Evolutionary conservation across 192 early-diverging fungal genomes (phyloP).

Genomic region (Coemansia sp.): DNA sequence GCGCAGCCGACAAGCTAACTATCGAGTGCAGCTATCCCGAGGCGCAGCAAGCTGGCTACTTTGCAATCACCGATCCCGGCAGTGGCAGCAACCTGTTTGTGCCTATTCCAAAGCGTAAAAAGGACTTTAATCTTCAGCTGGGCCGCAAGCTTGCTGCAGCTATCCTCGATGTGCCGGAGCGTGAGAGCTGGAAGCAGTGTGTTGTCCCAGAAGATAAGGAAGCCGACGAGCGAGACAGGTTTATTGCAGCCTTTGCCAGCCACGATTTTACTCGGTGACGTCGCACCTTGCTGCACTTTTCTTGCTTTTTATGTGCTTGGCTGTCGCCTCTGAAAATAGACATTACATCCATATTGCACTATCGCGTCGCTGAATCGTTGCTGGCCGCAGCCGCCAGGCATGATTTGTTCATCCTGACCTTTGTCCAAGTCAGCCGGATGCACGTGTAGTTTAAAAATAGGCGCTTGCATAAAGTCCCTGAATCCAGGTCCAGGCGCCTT

Average conservation of each 20-base stretch:
- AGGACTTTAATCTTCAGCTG: slow-evolving; percentile 74
- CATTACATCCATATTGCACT: neutral
- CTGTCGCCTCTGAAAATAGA: slow-evolving; percentile 2
- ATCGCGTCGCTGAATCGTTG: neutral
- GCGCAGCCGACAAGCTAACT: slow-evolving; percentile 18
- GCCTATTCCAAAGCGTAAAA: slow-evolving; percentile 27
- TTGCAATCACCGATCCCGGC: slow-evolving; percentile 30
- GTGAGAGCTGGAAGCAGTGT: slow-evolving; percentile 82
- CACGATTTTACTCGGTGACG: slow-evolving; percentile 45
- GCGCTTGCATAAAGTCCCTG: slow-evolving; percentile 5
- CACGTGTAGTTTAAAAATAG: slow-evolving; percentile 10
- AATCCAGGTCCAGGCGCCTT: slow-evolving; percentile 4
- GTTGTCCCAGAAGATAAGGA: slow-evolving; percentile 67
- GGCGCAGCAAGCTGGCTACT: slow-evolving; percentile 29
- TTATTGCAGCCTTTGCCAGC: slow-evolving; percentile 44
- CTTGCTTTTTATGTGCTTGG: neutral
- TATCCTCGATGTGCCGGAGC: slow-evolving; percentile 64
- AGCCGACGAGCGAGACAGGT: slow-evolving; percentile 40
- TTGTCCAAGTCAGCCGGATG: neutral
- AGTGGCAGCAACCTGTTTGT: slow-evolving; percentile 20
- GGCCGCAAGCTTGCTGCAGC: slow-evolving; percentile 70
- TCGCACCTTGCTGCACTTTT: neutral
- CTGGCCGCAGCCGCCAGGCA: neutral
- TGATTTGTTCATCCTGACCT: neutral
- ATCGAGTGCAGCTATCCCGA: slow-evolving; percentile 22